Evolutionary conservation across 2,329 filamentous ascomycete species (phyloP).

Genomic region (Dactylellina parvicollis): DNA sequence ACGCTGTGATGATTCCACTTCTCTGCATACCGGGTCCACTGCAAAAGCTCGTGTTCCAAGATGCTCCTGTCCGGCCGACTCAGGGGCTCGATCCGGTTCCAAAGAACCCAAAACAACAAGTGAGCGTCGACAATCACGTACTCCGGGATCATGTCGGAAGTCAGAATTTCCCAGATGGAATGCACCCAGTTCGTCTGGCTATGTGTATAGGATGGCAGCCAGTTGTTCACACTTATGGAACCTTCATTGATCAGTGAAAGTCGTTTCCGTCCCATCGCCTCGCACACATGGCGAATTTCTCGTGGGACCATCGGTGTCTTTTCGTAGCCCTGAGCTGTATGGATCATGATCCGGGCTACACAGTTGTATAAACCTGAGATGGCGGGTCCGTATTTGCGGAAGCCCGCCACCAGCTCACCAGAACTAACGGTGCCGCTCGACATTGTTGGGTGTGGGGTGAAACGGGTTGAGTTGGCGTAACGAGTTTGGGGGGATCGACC

Average conservation of each 20-base stretch:
- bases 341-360: slow-evolving; percentile 39
- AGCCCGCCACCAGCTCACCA: slow-evolving; percentile 44
- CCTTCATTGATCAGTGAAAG: slow-evolving; percentile 31
- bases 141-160: slow-evolving; percentile 47
- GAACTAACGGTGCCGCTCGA: slow-evolving; percentile 34
- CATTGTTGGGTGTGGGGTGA: slow-evolving; percentile 38
- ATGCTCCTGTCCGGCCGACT: slow-evolving; percentile 32
- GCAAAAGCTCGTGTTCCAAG: slow-evolving; percentile 34
- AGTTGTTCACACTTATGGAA: slow-evolving; percentile 32
- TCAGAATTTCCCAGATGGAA: slow-evolving; percentile 45
- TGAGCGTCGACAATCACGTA: slow-evolving; percentile 47
- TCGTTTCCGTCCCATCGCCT: slow-evolving; percentile 38
- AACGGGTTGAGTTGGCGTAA: slow-evolving; percentile 37
- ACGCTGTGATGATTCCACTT: slow-evolving; percentile 49
- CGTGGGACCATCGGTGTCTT: slow-evolving; percentile 43
- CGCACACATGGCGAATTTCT: slow-evolving; percentile 43
- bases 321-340: slow-evolving; percentile 42
- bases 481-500: slow-evolving; percentile 33
- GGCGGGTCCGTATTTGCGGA: slow-evolving; percentile 49
- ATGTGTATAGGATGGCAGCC: slow-evolving; percentile 41
- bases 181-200: slow-evolving; percentile 53
- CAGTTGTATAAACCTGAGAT: slow-evolving; percentile 49
- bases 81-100: slow-evolving; percentile 40
- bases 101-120: slow-evolving; percentile 45
- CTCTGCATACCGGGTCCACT: slow-evolving; percentile 45